Conservation (phyloP, 2,329 filamentous ascomycete genomes). For the Herpotrichia juniperi region DNA sequence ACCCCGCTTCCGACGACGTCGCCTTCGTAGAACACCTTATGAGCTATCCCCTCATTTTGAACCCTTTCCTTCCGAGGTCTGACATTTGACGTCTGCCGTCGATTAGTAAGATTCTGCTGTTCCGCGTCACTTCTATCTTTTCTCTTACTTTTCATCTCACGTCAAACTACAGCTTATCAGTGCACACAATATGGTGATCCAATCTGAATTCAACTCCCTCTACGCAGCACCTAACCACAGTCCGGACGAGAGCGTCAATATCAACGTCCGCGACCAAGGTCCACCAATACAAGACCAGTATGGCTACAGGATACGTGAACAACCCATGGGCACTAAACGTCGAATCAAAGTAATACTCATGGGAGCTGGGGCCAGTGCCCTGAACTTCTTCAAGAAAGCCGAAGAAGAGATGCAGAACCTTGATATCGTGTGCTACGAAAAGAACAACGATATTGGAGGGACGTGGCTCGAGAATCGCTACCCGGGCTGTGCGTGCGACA, state of each 20-base stretch:
- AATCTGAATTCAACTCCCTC: slow-evolving; percentile 24
- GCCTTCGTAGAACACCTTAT: not conserved
- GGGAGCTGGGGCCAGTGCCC: slow-evolving; percentile 51
- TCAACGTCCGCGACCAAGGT: slow-evolving; percentile 32
- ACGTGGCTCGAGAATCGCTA: slow-evolving; percentile 54
- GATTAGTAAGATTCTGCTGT: slow-evolving; percentile 4
- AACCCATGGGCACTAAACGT: slow-evolving; percentile 51
- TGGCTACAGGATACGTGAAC: slow-evolving; percentile 51
- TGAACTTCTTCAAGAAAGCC: slow-evolving; percentile 52
- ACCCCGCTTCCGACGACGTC: not conserved
- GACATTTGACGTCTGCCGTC: slow-evolving; percentile 5
- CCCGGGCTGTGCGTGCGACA: slow-evolving; percentile 49
- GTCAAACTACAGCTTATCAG: not conserved
- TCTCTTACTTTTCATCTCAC: not conserved
- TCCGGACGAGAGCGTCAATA: slow-evolving; percentile 24
- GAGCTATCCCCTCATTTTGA: not conserved
- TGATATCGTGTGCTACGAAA: slow-evolving; percentile 53
- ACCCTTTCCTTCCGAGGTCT: slow-evolving; percentile 19
- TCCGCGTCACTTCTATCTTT: slow-evolving; percentile 2
- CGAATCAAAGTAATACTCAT: slow-evolving; percentile 40
- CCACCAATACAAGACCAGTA: slow-evolving; percentile 45
- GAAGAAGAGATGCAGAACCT: slow-evolving; percentile 47
- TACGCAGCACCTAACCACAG: slow-evolving; percentile 22
- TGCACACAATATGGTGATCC: slow-evolving; percentile 20
- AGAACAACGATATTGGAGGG: slow-evolving; percentile 52